phyloP scores from a whole-genome alignment of 139 green algal genomes.

The Micromonas commoda region DNA sequence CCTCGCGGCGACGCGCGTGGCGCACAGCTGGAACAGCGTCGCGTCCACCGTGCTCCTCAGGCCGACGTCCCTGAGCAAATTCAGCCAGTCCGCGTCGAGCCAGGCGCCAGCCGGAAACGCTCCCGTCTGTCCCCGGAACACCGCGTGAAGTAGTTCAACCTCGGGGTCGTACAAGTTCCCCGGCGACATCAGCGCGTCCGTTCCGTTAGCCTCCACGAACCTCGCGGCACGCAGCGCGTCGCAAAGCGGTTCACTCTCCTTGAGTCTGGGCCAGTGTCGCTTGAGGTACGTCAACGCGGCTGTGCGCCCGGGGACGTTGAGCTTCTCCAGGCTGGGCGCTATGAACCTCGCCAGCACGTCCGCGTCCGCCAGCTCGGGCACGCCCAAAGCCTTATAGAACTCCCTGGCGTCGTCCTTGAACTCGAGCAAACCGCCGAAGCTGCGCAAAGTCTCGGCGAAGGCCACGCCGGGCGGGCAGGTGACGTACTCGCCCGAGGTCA shows the following conservation, averaged over 20 bases:
- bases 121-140: constrained; percentile 40
- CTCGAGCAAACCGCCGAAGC: constrained; percentile 12
- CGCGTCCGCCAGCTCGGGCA: constrained; percentile 32
- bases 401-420: not conserved
- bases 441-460: constrained; percentile 21
- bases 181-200: constrained; percentile 13
- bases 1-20: not conserved
- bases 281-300: constrained; percentile 33
- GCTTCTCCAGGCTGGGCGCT: constrained; percentile 36
- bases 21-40: constrained; percentile 27
- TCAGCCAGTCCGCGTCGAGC: constrained; percentile 22
- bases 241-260: not conserved
- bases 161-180: constrained; percentile 56
- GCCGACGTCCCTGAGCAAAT: constrained; percentile 32
- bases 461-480: constrained; percentile 26
- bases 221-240: not conserved
- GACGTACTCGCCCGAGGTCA: constrained; percentile 25
- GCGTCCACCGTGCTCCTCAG: constrained; percentile 27
- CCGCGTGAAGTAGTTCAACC: constrained; percentile 41
- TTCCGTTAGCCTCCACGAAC: not conserved
- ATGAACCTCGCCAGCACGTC: constrained; percentile 34
- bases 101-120: constrained; percentile 52
- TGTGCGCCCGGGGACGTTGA: constrained; percentile 18
- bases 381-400: constrained; percentile 33
- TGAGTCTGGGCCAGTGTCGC: not conserved